Evolutionary conservation across 2,329 filamentous ascomycete species (phyloP).

Genomic region (Phoma sp.): DNA sequence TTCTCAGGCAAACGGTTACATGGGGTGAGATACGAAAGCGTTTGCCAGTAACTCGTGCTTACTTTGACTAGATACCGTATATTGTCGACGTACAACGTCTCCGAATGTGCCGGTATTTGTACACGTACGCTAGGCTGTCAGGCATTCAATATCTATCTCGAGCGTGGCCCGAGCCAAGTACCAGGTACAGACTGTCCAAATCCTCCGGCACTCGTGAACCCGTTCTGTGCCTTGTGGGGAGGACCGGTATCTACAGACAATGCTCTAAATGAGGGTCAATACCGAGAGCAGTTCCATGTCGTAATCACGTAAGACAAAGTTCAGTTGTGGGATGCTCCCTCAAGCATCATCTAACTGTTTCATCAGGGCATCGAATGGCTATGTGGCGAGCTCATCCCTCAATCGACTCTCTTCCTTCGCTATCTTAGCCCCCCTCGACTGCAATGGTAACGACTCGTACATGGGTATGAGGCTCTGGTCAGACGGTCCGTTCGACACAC

Average conservation of each 20-base stretch:
- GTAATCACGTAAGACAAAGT: neutral
- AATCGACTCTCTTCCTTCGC: neutral
- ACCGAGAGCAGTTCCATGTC: constrained; percentile 1
- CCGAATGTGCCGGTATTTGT: neutral
- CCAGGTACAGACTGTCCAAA: neutral
- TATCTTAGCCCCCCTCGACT: constrained; percentile 1
- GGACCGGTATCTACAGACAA: constrained; percentile 1
- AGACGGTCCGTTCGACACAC: neutral
- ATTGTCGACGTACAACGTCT: neutral
- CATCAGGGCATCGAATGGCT: constrained; percentile 1
- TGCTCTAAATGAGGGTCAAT: constrained; percentile 1
- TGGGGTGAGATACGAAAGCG: neutral
- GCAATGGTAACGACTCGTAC: neutral
- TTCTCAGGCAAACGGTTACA: constrained; percentile 1
- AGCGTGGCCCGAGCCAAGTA: constrained; percentile 1
- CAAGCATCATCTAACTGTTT: neutral
- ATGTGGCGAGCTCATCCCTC: neutral
- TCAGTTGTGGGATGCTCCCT: neutral
- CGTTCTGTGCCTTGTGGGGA: constrained; percentile 2
- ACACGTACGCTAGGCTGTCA: neutral
- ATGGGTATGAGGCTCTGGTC: constrained; percentile 1
- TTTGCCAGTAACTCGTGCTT: neutral
- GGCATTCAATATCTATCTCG: constrained; percentile 3
- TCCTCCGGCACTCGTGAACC: neutral
- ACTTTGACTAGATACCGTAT: neutral